Conservation (phyloP, 2,329 filamentous ascomycete genomes). For the Fusarium longipes region DNA sequence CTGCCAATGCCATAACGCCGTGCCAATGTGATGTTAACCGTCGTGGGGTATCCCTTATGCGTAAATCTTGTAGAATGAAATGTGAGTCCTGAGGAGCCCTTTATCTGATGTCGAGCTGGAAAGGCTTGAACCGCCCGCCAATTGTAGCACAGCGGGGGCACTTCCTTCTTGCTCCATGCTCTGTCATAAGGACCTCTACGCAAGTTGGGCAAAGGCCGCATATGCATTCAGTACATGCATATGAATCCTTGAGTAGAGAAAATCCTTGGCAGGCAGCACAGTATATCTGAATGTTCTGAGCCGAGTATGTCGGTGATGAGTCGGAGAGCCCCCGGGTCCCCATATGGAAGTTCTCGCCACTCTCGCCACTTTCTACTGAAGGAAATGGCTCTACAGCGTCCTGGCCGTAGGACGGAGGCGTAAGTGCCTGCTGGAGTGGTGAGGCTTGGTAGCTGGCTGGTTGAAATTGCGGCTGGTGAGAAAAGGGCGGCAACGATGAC, state of each 20-base stretch:
- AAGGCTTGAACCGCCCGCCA: constrained; percentile 84
- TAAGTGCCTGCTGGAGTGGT: constrained; percentile 88
- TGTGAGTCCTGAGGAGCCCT: constrained; percentile 30
- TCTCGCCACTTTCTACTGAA: constrained; percentile 83
- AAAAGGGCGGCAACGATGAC: constrained; percentile 70
- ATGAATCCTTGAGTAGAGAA: constrained; percentile 83
- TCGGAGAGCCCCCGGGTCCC: constrained; percentile 71
- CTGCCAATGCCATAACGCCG: constrained; percentile 45
- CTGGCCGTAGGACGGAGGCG: constrained; percentile 78
- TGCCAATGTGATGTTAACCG: constrained; percentile 40
- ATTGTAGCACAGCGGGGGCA: constrained; percentile 84
- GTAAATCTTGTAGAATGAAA: constrained; percentile 29
- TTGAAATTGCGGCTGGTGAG: constrained; percentile 70
- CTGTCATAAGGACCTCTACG: constrained; percentile 81
- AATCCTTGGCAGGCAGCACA: constrained; percentile 87
- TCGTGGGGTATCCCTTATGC: constrained; percentile 22
- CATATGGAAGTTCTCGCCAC: constrained; percentile 79
- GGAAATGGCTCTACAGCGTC: constrained; percentile 83
- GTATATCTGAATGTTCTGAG: constrained; percentile 87
- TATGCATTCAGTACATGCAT: constrained; percentile 96
- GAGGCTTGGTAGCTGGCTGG: constrained; percentile 82
- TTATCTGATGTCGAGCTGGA: constrained; percentile 84
- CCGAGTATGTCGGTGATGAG: constrained; percentile 79
- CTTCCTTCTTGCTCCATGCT: constrained; percentile 79
- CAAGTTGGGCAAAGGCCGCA: constrained; percentile 91